phyloP scores from a whole-genome alignment of 148 eudicot species.

The Chenopodium berlandieri region DNA sequence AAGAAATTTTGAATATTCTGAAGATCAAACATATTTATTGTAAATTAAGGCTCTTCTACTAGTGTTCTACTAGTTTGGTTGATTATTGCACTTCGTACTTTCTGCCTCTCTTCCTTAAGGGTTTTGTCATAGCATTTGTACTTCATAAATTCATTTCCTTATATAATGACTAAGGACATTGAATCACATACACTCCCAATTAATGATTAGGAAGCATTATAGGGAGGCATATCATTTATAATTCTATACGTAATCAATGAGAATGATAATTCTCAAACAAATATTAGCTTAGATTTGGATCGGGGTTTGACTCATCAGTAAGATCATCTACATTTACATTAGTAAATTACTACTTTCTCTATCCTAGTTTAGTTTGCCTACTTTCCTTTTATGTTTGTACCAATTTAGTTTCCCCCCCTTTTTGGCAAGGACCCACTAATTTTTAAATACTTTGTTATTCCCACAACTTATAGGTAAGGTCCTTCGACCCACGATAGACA shows the following conservation, averaged over 20 bases:
- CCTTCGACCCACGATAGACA: not conserved
- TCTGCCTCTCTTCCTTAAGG: not conserved
- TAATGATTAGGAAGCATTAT: not conserved
- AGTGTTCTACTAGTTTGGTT: not conserved
- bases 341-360: too few relatives aligned
- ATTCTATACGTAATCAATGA: not conserved
- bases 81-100: not conserved
- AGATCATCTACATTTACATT: not conserved
- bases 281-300: not conserved
- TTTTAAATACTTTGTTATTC: too few relatives aligned
- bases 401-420: too few relatives aligned
- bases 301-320: too few relatives aligned
- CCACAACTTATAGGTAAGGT: too few relatives aligned
- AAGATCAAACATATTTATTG: not conserved
- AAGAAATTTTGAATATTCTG: not conserved
- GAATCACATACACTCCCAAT: not conserved
- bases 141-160: not conserved
- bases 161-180: not conserved
- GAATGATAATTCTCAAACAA: not conserved
- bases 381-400: too few relatives aligned
- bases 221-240: not conserved
- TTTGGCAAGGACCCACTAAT: too few relatives aligned
- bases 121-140: not conserved
- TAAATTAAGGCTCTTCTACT: not conserved
- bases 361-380: too few relatives aligned